A percentile compares a stretch with the other conserved stretches of the same genome.
phyloP scores from a whole-genome alignment of 768 basidiomycete species.

The Boletales sp. region DNA sequence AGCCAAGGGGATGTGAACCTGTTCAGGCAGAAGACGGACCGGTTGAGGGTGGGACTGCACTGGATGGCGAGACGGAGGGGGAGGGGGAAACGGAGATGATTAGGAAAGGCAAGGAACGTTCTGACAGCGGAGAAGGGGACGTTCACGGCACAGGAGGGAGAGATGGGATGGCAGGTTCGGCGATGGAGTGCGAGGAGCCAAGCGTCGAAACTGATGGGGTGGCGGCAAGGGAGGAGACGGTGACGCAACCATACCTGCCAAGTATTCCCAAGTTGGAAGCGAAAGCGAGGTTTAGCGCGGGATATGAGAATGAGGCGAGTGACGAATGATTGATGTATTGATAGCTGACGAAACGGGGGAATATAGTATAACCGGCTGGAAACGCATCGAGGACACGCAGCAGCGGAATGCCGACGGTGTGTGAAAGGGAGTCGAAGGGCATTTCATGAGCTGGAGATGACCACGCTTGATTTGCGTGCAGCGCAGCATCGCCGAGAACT shows the following conservation, averaged over 20 bases:
- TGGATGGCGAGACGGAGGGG: slow-evolving; percentile 4
- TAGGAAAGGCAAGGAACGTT: slow-evolving; percentile 14
- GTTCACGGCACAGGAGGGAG: slow-evolving; percentile 15
- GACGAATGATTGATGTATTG: background rate
- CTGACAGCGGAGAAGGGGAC: slow-evolving; percentile 13
- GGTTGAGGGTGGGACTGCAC: background rate
- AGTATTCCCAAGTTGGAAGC: slow-evolving; percentile 28
- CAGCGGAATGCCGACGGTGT: slow-evolving; percentile 38
- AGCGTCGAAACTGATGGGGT: slow-evolving; percentile 11
- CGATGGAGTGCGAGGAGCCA: slow-evolving; percentile 7
- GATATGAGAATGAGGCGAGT: slow-evolving; percentile 27
- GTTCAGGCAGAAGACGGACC: slow-evolving; percentile 3
- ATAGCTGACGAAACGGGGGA: slow-evolving; percentile 1
- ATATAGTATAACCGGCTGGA: slow-evolving; percentile 33
- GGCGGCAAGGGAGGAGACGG: slow-evolving; percentile 14
- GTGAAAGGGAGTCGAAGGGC: slow-evolving; percentile 45
- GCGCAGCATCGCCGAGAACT: slow-evolving; percentile 56
- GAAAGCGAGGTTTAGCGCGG: slow-evolving; percentile 26
- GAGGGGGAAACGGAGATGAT: slow-evolving; percentile 5
- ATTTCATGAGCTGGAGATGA: slow-evolving; percentile 58
- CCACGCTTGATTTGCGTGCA: slow-evolving; percentile 55
- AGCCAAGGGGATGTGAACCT: background rate
- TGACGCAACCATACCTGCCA: slow-evolving; percentile 31
- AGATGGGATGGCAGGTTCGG: slow-evolving; percentile 6
- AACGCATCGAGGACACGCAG: slow-evolving; percentile 36